Evolutionary conservation across 306 rosid genomes (phyloP).

Genomic region (Cicer pinnatifidum): DNA sequence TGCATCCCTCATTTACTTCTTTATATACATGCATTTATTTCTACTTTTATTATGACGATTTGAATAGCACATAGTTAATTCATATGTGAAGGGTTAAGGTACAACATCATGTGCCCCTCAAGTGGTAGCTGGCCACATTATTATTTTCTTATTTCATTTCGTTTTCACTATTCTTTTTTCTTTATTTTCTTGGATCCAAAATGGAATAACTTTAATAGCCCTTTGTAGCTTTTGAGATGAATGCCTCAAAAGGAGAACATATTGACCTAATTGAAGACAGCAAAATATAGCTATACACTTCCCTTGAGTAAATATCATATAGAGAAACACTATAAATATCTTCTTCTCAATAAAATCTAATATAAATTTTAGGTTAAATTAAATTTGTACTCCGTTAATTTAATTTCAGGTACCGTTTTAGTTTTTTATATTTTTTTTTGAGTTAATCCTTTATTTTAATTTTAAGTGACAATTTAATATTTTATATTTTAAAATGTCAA

Average conservation of each 20-base stretch:
- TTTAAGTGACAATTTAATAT: too few species aligned
- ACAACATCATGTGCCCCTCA: slow-evolving; percentile 39
- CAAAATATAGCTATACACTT: background rate
- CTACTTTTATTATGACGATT: slow-evolving; percentile 8
- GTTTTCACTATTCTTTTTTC: background rate
- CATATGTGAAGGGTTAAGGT: slow-evolving; percentile 16
- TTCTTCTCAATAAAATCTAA: background rate
- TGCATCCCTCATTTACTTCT: slow-evolving; percentile 11
- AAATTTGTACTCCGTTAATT: too few species aligned
- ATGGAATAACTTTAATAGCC: background rate
- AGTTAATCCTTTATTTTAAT: too few species aligned
- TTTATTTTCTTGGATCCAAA: background rate
- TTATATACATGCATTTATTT: slow-evolving; percentile 19
- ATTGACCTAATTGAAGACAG: background rate
- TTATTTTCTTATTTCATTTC: background rate
- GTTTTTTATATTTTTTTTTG: too few species aligned
- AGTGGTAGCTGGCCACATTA: slow-evolving; percentile 15
- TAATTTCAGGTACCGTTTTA: too few species aligned
- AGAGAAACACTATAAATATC: background rate
- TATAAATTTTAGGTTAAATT: background rate
- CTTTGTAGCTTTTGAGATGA: background rate
- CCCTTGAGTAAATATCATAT: too few species aligned
- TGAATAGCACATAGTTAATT: slow-evolving; percentile 42
- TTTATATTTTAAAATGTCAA: too few species aligned
- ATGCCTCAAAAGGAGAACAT: slow-evolving; percentile 3